A percentile compares a stretch with the other conserved stretches of the same genome.
phyloP scores from a whole-genome alignment of 176 grass and related monocot species.

The Tillandsia fasciculata region DNA sequence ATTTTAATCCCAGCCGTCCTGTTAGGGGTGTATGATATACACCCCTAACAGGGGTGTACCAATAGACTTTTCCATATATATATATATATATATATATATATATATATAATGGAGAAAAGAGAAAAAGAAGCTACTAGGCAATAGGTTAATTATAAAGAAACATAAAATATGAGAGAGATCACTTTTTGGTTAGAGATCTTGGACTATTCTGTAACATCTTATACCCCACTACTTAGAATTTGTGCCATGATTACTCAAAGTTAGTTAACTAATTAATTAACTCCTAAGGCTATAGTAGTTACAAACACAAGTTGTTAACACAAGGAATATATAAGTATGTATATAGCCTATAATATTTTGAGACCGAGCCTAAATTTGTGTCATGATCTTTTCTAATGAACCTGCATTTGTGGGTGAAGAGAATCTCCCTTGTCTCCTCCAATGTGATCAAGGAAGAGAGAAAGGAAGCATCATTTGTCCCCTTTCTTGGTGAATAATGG shows the following conservation, averaged over 20 bases:
- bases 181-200: not conserved
- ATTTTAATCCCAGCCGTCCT: too few species aligned
- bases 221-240: not conserved
- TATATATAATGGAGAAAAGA: not conserved
- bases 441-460: slow-evolving; percentile 18
- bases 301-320: not conserved
- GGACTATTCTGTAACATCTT: not conserved
- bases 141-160: not conserved
- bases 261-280: not conserved
- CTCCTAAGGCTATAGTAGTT: not conserved
- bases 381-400: slow-evolving; percentile 7
- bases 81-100: too few species aligned
- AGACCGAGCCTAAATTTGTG: not conserved
- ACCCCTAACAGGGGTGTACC: too few species aligned
- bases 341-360: not conserved
- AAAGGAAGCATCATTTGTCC: slow-evolving; percentile 29
- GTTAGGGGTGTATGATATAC: too few species aligned
- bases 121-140: not conserved
- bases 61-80: too few species aligned
- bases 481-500: slow-evolving; percentile 17
- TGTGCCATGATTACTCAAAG: not conserved
- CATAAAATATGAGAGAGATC: not conserved
- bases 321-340: not conserved
- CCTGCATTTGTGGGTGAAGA: slow-evolving; percentile 14
- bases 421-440: slow-evolving; percentile 19